Base-by-base conservation (phyloP, 2,329 filamentous ascomycete genomes). In the Drechslera avenae region DNA sequence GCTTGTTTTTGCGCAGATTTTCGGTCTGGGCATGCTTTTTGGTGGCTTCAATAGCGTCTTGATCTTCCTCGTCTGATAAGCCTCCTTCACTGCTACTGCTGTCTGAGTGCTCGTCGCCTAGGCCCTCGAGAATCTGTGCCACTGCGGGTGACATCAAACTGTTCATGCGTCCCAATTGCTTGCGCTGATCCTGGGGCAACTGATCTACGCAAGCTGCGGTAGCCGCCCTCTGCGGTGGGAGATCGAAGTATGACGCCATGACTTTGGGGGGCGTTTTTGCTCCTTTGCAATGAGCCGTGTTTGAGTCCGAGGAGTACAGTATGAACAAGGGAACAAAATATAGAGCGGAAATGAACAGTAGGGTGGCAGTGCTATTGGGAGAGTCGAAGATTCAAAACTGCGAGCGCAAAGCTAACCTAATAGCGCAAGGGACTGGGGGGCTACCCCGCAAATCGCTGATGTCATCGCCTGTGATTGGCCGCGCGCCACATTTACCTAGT, bases 241-340 rank as follows among this genome's bases (percentile, higher is more conserved):
- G 53, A 19, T 72, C 69, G 35, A 71, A 72, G 51, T 72, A 72
- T 68, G 69, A 72, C 64, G 67, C 60, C 67, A 71, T 66, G 56
- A 57, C 45, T 49, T 43, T 2, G 23, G 21, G 23, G 21, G 21
- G 21, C 21, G 35, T 14, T 39, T 52, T 32, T 45, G 33, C 43
- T 41, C 35, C 16, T 28, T 39, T 21, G 36, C 34, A 31, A 32
- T 14, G 36, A 41, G 44, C 23, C 30, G 36, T 23, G 46, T 39
- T 43, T 33, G 21, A 23, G 28, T 36, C n/a, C 33, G 37, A 43
- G 21, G 13, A 33, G 26, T 36, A 14, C 34, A n/a, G 28, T 30
- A 23, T 43, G 46, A 53, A 56, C 47, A 12, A 14, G 23, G n/a
- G 37, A 46, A 39, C 23, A 43, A 44, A 41, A 48, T 56, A 49